phyloP scores from a whole-genome alignment of 805 yeast genomes.

The Candida pseudoglaebosa region DNA sequence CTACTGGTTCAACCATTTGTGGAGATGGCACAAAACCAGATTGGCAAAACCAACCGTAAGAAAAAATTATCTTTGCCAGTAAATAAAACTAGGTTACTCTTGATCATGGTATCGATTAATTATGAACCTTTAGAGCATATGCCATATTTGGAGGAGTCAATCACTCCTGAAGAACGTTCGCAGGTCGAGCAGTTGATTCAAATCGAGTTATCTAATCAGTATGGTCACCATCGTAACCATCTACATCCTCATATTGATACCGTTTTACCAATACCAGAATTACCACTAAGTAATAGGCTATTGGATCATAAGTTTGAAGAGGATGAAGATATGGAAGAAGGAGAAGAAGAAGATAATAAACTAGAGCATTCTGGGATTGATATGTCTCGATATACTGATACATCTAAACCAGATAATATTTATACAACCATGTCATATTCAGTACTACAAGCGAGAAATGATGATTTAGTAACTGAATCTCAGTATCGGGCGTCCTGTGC shows the following conservation, averaged over 20 bases:
- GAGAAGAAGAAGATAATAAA: constrained; percentile 15
- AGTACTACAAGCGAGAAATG: constrained; percentile 35
- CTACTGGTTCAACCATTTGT: neutral
- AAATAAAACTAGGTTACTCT: too few relatives aligned
- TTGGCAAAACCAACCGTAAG: neutral
- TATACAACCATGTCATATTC: constrained; percentile 40
- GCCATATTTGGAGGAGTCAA: constrained; percentile 27
- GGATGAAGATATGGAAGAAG: constrained; percentile 16
- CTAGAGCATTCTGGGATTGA: constrained; percentile 31
- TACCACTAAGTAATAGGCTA: constrained; percentile 1
- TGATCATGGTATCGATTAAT: constrained; percentile 22
- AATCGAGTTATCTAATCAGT: constrained; percentile 18
- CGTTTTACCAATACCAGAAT: constrained; percentile 13
- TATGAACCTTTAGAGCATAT: constrained; percentile 36
- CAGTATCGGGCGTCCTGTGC: constrained; percentile 37
- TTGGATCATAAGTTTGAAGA: constrained; percentile 15
- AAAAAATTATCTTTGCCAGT: neutral
- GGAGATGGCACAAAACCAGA: neutral
- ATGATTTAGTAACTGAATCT: constrained; percentile 29
- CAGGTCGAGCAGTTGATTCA: constrained; percentile 32
- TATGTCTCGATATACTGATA: constrained; percentile 23
- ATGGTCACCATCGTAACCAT: constrained; percentile 6
- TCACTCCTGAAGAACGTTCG: constrained; percentile 32
- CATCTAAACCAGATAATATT: constrained; percentile 18
- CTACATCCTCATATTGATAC: constrained; percentile 21